Conservation (phyloP, 495 filamentous ascomycete genomes). For the Tuber umbilicatum region DNA sequence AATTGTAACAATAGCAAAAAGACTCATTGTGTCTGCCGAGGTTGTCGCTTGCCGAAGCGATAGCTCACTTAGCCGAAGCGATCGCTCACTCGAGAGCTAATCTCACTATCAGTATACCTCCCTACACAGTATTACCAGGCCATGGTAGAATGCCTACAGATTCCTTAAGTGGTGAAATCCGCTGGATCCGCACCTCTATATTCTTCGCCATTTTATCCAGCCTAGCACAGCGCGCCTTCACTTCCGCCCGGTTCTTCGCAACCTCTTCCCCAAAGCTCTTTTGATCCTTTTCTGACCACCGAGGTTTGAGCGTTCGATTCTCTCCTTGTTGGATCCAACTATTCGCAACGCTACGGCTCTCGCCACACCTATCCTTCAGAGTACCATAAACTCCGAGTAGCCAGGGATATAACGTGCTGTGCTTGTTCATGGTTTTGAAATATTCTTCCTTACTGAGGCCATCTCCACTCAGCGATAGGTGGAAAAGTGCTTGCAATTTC, state of each 20-base stretch:
- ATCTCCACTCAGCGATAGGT: background rate
- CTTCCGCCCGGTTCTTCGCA: background rate
- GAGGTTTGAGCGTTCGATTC: background rate
- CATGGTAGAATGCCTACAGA: background rate
- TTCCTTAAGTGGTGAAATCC: background rate
- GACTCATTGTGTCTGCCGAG: background rate
- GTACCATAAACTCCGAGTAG: background rate
- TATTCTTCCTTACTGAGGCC: background rate
- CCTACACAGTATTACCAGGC: background rate
- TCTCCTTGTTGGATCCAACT: background rate
- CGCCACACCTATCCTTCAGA: background rate
- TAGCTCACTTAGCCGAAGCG: no score
- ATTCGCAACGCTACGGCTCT: background rate
- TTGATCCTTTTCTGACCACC: background rate
- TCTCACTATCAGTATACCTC: background rate
- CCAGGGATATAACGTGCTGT: slow-evolving; percentile 1
- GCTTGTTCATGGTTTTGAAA: slow-evolving; percentile 4
- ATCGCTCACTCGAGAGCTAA: background rate
- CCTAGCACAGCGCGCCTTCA: background rate
- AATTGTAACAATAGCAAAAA: slow-evolving; percentile 6
- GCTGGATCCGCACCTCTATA: background rate
- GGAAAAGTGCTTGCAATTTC: no score
- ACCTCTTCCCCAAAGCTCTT: background rate
- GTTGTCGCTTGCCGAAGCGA: background rate
- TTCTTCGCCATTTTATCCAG: background rate